Evolutionary conservation across 192 early-diverging fungal genomes (phyloP), one percentile per base, ranked within the genome.

Genomic region (Coemansia sp.): DNA sequence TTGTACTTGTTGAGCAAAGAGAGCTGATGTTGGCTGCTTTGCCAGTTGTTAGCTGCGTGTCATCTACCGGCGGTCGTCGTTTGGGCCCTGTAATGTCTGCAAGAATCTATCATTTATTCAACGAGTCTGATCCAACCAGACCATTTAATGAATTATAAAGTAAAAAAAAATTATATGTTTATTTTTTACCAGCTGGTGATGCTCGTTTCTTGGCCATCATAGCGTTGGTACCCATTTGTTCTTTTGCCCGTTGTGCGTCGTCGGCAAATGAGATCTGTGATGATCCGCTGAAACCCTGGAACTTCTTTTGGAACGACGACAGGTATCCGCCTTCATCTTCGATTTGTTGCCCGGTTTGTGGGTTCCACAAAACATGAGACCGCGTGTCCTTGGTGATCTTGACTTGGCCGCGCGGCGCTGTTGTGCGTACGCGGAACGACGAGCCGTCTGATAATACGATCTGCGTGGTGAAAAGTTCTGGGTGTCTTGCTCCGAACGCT

Each of bases 281-380:
- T 18, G 89, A 77, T 34, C 84, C 86, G 11, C 72, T 83, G 56
- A 89, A 75, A 18, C 88, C 89, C 18, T 89, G 88, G 80, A 91
- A 96, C 59, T 88, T 85, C 71, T 89, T 88, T 52, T 87, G 80
- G 84, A 97, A 97, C 77, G 88, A 88, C 8, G 90, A 83, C 32
- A 97, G 67, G 48, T 93, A 91, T 0, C 90, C 94, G 30, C 85
- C 87, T 50, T 91, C 88, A 69, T 96, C 93, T n/a, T 91, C 77
- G 59, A 82, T 65, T 58, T 81, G 69, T 45, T 75, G 72, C 11
- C 61, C 67, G 51, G 84, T 60, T 55, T 86, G 76, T 4, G 94
- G 93, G 75, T 96, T 96, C 96, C 96, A 98, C 10, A 98, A 83
- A 28, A 90, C 87, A 65, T 97, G 93, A 68, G 94, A 96, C 28